A percentile compares a stretch with the other conserved stretches of the same genome.
phyloP scores from a whole-genome alignment of 495 filamentous ascomycete genomes.

The Glonium stellatum region DNA sequence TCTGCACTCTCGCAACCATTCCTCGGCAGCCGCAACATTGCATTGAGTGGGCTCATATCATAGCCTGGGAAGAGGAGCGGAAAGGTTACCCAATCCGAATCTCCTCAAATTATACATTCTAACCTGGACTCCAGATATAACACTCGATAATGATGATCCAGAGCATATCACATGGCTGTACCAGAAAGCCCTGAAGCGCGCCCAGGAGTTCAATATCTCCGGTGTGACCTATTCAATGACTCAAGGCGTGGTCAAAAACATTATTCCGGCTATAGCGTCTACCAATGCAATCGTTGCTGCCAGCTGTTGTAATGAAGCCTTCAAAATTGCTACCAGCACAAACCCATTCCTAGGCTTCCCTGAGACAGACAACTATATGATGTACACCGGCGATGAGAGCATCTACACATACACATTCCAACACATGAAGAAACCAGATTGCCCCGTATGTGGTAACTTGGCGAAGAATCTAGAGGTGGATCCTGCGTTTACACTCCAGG shows the following conservation, averaged over 20 bases:
- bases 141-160: slow-evolving; percentile 90
- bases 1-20: slow-evolving; percentile 95
- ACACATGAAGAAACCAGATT: slow-evolving; percentile 85
- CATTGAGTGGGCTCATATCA: slow-evolving; percentile 97
- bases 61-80: slow-evolving; percentile 63
- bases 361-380: slow-evolving; percentile 82
- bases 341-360: slow-evolving; percentile 62
- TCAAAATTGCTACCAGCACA: slow-evolving; percentile 80
- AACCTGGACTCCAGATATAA: slow-evolving; percentile 24
- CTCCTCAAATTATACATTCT: slow-evolving; percentile 30
- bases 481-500: slow-evolving; percentile 63
- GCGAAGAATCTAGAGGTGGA: slow-evolving; percentile 67
- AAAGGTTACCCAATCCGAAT: slow-evolving; percentile 38
- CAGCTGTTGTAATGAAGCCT: slow-evolving; percentile 88
- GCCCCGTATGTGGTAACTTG: slow-evolving; percentile 84
- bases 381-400: slow-evolving; percentile 93
- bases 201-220: slow-evolving; percentile 79
- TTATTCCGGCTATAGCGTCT: slow-evolving; percentile 96
- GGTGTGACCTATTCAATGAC: slow-evolving; percentile 96
- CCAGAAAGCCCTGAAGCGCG: slow-evolving; percentile 71
- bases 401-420: slow-evolving; percentile 97
- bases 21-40: slow-evolving; percentile 97
- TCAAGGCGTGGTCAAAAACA: slow-evolving; percentile 98
- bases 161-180: slow-evolving; percentile 98
- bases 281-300: slow-evolving; percentile 97